Base-by-base conservation (phyloP, 345 rosid species). In the Streptanthus diversifolius region DNA sequence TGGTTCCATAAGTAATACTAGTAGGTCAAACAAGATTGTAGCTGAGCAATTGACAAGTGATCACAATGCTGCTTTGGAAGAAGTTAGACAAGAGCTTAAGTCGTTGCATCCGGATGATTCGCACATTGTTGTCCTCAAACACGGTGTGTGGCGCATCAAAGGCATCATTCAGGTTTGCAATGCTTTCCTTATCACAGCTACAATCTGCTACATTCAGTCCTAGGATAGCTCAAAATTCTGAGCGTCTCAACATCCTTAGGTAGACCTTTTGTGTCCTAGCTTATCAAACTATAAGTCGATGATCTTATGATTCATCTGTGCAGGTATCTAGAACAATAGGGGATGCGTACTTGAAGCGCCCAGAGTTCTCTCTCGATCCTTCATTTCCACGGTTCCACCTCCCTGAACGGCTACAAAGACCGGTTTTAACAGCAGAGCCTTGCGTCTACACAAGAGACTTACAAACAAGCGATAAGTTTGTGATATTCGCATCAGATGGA, bases 101-200 rank as follows among this genome's bases (percentile, higher is more conserved):
- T 88, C 88, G 2, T 65, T 86, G 83, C 96, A 95, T 85, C 98
- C 93, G 0, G 96, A 91, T 69, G 98, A 91, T 80, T 75, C 93
- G 0, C 87, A 90, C 39, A 87, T 95, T 57, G 96, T 95, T 37
- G 87, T 89, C 25, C 76, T 84, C 84, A 91, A 90, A 81, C 84
- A 87, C 27, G 99, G 98, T 21, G 96, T 81, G n/a, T 95, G 98
- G 98, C 99, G 99, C 49, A 71, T 95, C 86, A 95, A 95, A 84
- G 99, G 99, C 82, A 86, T 95, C 62, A 91, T 91, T 80, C 99
- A 95, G 96, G 99, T 95, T 78, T 58, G 68, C 43, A n/a, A 74
- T 1, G 32, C 53, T 48, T 49, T 45, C 30, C 29, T 72, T 67
- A 37, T 12, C 32, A 22, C 18, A 18, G 18, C 54, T 45, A 15